Evolutionary conservation across 805 yeast species (phyloP).

Genomic region (Kuraishia capsulata): DNA sequence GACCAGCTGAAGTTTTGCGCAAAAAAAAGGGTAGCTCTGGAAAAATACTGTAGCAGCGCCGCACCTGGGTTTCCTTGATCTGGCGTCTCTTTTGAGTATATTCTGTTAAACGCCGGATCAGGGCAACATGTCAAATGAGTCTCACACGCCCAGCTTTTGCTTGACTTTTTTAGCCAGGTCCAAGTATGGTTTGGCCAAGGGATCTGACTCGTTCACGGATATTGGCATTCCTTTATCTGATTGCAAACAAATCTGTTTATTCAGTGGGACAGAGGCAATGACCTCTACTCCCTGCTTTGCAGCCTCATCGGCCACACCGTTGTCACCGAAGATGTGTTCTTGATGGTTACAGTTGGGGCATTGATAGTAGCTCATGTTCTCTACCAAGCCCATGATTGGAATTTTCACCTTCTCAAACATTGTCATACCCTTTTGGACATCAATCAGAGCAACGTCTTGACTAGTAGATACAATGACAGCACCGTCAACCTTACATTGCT

Average conservation of each 20-base stretch:
- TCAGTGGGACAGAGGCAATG: constrained; percentile 62
- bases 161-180: constrained; percentile 34
- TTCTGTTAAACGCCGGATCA: too few species aligned
- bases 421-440: constrained; percentile 70
- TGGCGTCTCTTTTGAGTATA: too few species aligned
- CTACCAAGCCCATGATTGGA: constrained; percentile 70
- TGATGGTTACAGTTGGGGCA: constrained; percentile 74
- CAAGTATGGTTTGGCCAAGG: constrained; percentile 31
- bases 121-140: too few species aligned
- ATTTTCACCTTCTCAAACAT: constrained; percentile 67
- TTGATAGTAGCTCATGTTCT: constrained; percentile 70
- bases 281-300: constrained; percentile 35
- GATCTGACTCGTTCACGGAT: constrained; percentile 29
- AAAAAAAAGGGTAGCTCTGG: too few species aligned
- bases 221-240: constrained; percentile 64
- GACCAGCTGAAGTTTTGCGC: too few species aligned
- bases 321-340: constrained; percentile 65
- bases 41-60: too few species aligned
- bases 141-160: constrained; percentile 7
- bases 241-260: constrained; percentile 45
- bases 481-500: constrained; percentile 67
- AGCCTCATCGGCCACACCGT: constrained; percentile 47
- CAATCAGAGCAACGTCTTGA: constrained; percentile 75
- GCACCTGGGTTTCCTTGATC: too few species aligned
- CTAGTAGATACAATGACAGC: constrained; percentile 81